Evolutionary conservation across 2,329 filamentous ascomycete species (phyloP), one percentile per base, ranked within the genome.

Genomic region (Tolypocladium ovalisporum): DNA sequence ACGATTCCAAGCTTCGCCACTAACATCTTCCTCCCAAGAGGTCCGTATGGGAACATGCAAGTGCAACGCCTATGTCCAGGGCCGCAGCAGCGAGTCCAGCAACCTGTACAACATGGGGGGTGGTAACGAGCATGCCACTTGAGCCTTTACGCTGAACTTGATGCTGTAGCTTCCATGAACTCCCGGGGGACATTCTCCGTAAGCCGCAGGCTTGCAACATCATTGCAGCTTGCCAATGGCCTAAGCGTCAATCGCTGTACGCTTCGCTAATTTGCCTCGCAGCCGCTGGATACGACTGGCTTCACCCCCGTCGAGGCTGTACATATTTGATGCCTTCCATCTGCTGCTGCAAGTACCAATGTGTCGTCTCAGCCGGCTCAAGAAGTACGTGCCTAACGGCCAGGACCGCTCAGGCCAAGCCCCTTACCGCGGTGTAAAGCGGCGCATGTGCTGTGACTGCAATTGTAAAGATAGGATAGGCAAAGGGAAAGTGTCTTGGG

Each of bases 281-380:
- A 85, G 19, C 57, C 57, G 39, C 34, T 69, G 81, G 87, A 90
- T 68, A 83, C 84, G 63, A 80, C 67, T 15, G 79, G 79, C 32
- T 85, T 86, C 68, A 84, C 93, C 67, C 79, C 79, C 56, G 85
- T 90, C 64, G 79, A 93, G 67, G 82, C 57, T 8, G 17, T 47
- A 52, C 12, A 29, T 52, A 52, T 17, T 27, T 34, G 17, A 52
- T 22, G 29, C 29, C 19, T 22, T 22, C 13, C 19, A 22, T 12
- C 9, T n/a, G 29, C 29, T 24, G 32, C 15, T 2, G 36, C n/a
- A n/a, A n/a, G n/a, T 35, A 13, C 51, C 24, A 27, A 52, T n/a
- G 15, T 12, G n/a, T 22, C 10, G n/a, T 15, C 9, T 19, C 27
- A 82, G 62, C 62, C 77, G 82, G 51, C 73, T 87, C 54, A 75